A percentile compares a stretch with the other conserved stretches of the same genome.
These are phyloP conservation scores for Pichia sp. DNA, from an alignment of 1,139 yeast species.

Conservation along the genomic window DNA sequence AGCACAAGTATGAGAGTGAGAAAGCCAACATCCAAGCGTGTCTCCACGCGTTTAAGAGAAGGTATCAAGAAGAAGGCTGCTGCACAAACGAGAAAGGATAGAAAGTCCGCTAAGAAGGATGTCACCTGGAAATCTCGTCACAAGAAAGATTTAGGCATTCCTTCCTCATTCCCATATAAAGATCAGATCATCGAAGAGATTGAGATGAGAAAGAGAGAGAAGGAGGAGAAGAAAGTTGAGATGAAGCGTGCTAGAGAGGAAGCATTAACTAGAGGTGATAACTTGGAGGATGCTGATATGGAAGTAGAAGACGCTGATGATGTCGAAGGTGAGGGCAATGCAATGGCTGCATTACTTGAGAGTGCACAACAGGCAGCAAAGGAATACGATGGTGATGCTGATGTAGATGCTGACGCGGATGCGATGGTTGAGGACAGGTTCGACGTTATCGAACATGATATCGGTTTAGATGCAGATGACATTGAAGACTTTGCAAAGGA, in stretches of 20 bases:
- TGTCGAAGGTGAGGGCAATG: no score
- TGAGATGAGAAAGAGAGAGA: constrained; percentile 61
- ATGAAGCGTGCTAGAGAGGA: constrained; percentile 25
- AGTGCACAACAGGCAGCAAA: constrained; percentile 85
- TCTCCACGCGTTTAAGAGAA: constrained; percentile 87
- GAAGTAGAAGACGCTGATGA: constrained; percentile 32
- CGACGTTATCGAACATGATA: constrained; percentile 48
- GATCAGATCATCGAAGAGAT: constrained; percentile 74
- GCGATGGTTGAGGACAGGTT: constrained; percentile 26
- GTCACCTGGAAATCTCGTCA: constrained; percentile 85
- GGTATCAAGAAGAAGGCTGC: constrained; percentile 95
- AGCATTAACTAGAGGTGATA: constrained; percentile 35
- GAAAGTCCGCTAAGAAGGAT: constrained; percentile 77
- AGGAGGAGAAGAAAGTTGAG: constrained; percentile 51
- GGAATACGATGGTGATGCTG: constrained; percentile 52
- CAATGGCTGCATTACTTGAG: constrained; percentile 79
- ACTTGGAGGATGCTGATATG: constrained; percentile 11
- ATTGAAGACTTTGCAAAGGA: constrained; percentile 20
- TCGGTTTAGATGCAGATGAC: constrained; percentile 30
- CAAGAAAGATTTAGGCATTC: constrained; percentile 90
- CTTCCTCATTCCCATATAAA: constrained; percentile 90
- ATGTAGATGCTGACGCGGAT: constrained; percentile 28
- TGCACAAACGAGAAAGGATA: constrained; percentile 83
- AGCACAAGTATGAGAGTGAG: constrained; percentile 44
- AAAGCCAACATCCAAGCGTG: constrained; percentile 77